Conservation (phyloP, 306 rosid genomes). For the Acacia crassicarpa region DNA sequence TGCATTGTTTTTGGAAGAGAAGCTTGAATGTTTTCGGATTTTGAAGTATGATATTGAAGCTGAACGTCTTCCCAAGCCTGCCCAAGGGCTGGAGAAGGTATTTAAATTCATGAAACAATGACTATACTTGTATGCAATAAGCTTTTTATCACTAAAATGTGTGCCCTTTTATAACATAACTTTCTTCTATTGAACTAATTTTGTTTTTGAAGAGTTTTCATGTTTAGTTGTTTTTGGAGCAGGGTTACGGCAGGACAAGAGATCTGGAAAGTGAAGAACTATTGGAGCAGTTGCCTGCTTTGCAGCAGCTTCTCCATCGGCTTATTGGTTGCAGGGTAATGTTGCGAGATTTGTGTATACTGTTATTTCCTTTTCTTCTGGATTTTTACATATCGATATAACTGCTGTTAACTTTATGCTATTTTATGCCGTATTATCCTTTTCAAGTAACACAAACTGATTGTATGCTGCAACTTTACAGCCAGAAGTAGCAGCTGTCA, state of each 20-base stretch:
- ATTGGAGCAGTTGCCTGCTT: slow-evolving; percentile 94
- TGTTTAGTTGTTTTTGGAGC: slow-evolving; percentile 37
- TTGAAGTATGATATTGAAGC: slow-evolving; percentile 97
- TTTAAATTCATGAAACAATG: slow-evolving; percentile 5
- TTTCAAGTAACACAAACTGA: slow-evolving; percentile 24
- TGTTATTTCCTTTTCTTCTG: neutral
- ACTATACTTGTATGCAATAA: slow-evolving; percentile 2
- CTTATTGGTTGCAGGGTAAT: slow-evolving; percentile 92
- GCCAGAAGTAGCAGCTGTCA: slow-evolving; percentile 97
- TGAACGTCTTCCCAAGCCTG: slow-evolving; percentile 91
- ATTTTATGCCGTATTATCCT: slow-evolving; percentile 14
- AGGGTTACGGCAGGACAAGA: slow-evolving; percentile 95
- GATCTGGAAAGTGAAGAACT: slow-evolving; percentile 92
- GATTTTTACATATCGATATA: neutral
- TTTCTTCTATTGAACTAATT: slow-evolving; percentile 1
- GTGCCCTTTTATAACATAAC: neutral
- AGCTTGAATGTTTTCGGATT: slow-evolving; percentile 91
- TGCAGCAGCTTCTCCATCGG: slow-evolving; percentile 88
- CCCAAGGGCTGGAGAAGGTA: slow-evolving; percentile 89
- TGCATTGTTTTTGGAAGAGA: slow-evolving; percentile 97
- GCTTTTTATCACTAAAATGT: neutral
- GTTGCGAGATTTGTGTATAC: slow-evolving; percentile 10
- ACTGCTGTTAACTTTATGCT: neutral
- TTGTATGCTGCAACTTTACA: slow-evolving; percentile 46
- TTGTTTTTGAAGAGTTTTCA: neutral